A percentile compares a stretch with the other conserved stretches of the same genome.
Evolutionary conservation across 2,329 filamentous ascomycete genomes (phyloP).

Genomic region (Hypoxylon sp.): DNA sequence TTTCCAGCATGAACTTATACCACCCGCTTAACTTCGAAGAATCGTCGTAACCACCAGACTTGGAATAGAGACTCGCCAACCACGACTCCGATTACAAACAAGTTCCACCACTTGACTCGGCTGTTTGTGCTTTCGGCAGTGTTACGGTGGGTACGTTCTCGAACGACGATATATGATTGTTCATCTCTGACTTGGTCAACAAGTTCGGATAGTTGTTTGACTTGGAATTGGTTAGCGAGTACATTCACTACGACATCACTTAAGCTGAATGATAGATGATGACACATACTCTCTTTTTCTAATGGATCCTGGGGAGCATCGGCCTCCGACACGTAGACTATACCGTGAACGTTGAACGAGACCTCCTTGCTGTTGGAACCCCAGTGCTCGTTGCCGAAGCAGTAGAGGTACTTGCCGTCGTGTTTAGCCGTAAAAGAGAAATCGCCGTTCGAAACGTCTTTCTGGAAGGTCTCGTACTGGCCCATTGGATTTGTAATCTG

Average conservation of each 20-base stretch:
- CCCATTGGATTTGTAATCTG: conserved; percentile 84
- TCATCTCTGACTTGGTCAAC: conserved; percentile 96
- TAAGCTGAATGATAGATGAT: background rate
- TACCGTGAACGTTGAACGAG: conserved; percentile 98
- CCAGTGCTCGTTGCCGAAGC: conserved; percentile 99
- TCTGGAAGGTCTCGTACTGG: conserved; percentile 84
- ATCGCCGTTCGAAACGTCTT: conserved; percentile 88
- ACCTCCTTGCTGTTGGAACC: conserved; percentile 97
- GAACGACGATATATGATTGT: conserved; percentile 95
- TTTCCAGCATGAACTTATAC: conserved; percentile 61
- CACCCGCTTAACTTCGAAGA: conserved; percentile 88
- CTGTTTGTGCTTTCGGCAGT: conserved; percentile 98
- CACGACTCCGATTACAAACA: conserved; percentile 92
- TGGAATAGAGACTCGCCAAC: conserved; percentile 96
- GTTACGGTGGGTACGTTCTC: conserved; percentile 96
- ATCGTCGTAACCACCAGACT: conserved; percentile 99
- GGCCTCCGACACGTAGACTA: conserved; percentile 94
- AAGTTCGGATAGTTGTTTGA: conserved; percentile 86
- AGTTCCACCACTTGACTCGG: conserved; percentile 99
- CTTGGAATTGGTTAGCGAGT: conserved; percentile 61
- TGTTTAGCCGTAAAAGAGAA: conserved; percentile 88
- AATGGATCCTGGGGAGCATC: conserved; percentile 89
- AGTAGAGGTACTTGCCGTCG: conserved; percentile 95
- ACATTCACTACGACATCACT: background rate
- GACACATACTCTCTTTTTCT: conserved; percentile 83